Evolutionary conservation across 768 basidiomycete genomes (phyloP).

Genomic region (Goffeauzyma gilvescens): DNA sequence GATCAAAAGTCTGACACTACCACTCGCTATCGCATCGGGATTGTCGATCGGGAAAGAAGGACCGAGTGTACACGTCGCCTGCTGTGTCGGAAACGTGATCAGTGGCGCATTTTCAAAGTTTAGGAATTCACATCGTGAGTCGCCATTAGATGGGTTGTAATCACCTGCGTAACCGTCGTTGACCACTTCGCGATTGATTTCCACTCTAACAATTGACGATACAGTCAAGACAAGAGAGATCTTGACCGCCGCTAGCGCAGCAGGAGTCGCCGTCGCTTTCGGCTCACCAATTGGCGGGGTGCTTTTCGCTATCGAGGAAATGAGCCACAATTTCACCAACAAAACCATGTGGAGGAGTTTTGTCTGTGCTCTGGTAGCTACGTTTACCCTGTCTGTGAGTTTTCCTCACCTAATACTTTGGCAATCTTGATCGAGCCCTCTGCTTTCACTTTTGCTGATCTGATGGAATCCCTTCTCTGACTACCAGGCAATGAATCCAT

Average conservation of each 20-base stretch:
- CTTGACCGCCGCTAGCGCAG: conserved; percentile 83
- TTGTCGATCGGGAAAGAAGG: conserved; percentile 96
- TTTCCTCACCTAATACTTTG: neutral
- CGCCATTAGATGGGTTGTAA: too few relatives aligned
- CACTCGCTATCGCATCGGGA: conserved; percentile 88
- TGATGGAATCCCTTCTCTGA: neutral
- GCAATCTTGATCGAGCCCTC: neutral
- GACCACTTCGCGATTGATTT: neutral
- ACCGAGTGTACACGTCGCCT: conserved; percentile 92
- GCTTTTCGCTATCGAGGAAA: conserved; percentile 96
- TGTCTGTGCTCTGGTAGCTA: conserved; percentile 90
- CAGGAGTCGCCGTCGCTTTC: conserved; percentile 95
- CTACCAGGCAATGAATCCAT: conserved; percentile 83
- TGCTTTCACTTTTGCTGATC: neutral
- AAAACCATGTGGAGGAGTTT: conserved; percentile 98
- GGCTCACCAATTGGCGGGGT: conserved; percentile 97
- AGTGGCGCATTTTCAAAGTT: conserved; percentile 65
- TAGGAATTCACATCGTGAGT: conserved; percentile 66
- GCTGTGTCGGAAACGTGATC: conserved; percentile 78
- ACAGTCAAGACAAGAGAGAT: conserved; percentile 54
- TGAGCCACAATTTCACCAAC: conserved; percentile 92
- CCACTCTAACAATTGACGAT: neutral
- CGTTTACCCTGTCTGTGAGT: conserved; percentile 80
- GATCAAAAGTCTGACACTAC: conserved; percentile 91
- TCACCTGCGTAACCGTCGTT: too few relatives aligned